Evolutionary conservation across 306 rosid genomes (phyloP).

Genomic region (Sechiopsis laciniata): DNA sequence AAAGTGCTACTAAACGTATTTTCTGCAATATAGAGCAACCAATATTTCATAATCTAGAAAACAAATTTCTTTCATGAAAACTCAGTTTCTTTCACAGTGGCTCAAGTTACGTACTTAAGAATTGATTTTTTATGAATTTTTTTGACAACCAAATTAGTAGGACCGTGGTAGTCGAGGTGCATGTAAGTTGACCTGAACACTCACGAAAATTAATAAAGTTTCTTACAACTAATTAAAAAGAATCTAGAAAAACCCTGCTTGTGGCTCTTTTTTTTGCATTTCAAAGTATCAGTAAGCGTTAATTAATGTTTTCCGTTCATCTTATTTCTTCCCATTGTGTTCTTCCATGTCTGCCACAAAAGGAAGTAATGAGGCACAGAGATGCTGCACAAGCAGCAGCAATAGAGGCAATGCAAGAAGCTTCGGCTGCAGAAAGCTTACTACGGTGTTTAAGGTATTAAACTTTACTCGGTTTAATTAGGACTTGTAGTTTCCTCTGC

Average conservation of each 20-base stretch:
- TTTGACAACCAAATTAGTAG: too few species aligned
- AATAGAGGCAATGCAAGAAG: slow-evolving; percentile 88
- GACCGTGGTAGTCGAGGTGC: too few species aligned
- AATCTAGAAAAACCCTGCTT: too few species aligned
- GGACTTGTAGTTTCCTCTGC: background rate
- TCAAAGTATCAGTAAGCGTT: background rate
- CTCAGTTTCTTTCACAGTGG: too few species aligned
- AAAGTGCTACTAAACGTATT: background rate
- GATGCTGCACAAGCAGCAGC: slow-evolving; percentile 93
- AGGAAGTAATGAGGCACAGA: slow-evolving; percentile 90
- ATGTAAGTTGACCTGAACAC: too few species aligned
- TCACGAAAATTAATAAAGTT: too few species aligned
- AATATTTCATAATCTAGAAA: too few species aligned
- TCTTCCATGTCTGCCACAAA: slow-evolving; percentile 24
- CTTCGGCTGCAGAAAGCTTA: slow-evolving; percentile 81
- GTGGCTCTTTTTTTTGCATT: background rate
- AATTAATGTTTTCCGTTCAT: background rate
- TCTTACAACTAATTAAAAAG: too few species aligned
- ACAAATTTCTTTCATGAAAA: too few species aligned
- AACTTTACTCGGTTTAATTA: background rate
- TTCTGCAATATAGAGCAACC: too few species aligned
- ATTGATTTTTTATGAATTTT: too few species aligned
- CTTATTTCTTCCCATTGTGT: slow-evolving; percentile 2
- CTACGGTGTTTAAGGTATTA: slow-evolving; percentile 92
- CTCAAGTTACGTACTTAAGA: too few species aligned